Percentiles rank a stretch among this genome's conserved stretches.
Evolutionary conservation across 2,329 filamentous ascomycete species (phyloP).

Genomic region (Trichoderma atrobrunneum): DNA sequence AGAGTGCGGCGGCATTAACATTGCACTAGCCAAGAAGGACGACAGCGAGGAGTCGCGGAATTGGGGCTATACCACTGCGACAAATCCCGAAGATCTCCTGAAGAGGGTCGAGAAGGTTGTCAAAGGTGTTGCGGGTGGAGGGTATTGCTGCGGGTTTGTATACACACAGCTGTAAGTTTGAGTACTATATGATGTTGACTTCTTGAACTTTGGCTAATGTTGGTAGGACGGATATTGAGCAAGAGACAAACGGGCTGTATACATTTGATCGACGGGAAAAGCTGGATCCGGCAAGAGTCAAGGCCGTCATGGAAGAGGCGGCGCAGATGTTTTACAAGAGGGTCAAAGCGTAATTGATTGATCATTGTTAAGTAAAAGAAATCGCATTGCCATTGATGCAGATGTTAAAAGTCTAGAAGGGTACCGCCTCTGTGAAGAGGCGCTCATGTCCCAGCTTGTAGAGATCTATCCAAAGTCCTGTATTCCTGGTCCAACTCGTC

Average conservation of each 20-base stretch:
- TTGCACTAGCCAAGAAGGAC: slow-evolving; percentile 43
- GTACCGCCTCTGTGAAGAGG: not conserved
- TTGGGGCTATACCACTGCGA: slow-evolving; percentile 68
- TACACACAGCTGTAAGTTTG: slow-evolving; percentile 61
- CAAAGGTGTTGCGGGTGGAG: slow-evolving; percentile 54
- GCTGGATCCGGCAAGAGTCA: slow-evolving; percentile 55
- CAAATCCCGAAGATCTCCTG: slow-evolving; percentile 57
- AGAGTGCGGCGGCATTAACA: slow-evolving; percentile 68
- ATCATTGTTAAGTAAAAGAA: not conserved
- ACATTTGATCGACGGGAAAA: slow-evolving; percentile 61
- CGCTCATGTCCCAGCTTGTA: not conserved
- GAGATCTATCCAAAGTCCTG: not conserved
- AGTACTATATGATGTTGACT: not conserved
- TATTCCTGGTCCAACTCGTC: not conserved
- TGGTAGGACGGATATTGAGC: slow-evolving; percentile 57
- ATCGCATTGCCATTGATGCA: not conserved
- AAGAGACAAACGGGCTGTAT: slow-evolving; percentile 67
- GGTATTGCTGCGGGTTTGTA: slow-evolving; percentile 60
- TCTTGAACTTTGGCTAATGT: not conserved
- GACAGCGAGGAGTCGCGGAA: slow-evolving; percentile 44
- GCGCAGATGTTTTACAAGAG: slow-evolving; percentile 44
- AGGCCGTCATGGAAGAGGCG: slow-evolving; percentile 55
- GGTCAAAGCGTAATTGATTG: not conserved
- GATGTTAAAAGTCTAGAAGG: not conserved
- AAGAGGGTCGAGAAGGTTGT: slow-evolving; percentile 57